Evolutionary conservation across 78 protist species (phyloP), one percentile per base, ranked within the genome.

Genomic region (Emiliania huxleyi): DNA sequence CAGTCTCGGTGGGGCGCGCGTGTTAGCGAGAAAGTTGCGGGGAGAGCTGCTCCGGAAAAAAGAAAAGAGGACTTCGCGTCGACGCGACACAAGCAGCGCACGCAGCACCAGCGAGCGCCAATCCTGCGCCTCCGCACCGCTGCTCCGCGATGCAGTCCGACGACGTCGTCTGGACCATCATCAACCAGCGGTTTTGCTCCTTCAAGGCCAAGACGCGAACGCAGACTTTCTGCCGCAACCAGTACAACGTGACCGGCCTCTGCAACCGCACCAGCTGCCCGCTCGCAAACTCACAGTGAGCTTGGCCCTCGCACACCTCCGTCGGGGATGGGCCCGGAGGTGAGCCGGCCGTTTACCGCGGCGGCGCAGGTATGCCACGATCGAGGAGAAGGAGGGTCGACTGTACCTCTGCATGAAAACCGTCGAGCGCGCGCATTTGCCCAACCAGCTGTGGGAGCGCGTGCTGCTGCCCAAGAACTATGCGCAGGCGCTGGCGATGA

Each of bases 351-450:
- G n/a, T n/a, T n/a, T n/a, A n/a, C n/a, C n/a, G n/a, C n/a, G n/a
- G n/a, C n/a, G n/a, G n/a, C n/a, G n/a, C n/a, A n/a, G n/a, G n/a
- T 91, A 94, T 46, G 95, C 95, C 33, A 94, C 96, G 11, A 56
- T 94, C 69, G 33, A 21, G 33, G 96, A 94, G 91, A 40, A 92
- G 46, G 83, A 91, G 15, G 96, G 98, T 94, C 79, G 91, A n/a
- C 83, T 89, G 40, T 98, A 96, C 92, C 92, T 99, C 56, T 96
- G 94, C 97, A 97, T 98, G 90, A 99, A 99, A 92, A 98, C 99
- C 4, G 95, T 98, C 26, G 99, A 99, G 94, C 95, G 99, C 37
- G 99, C 99, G 0, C 99, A 99, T 91, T 84, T 92, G n/a, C 99
- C 99, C 2, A 89, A 91, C 11, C 93, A 96, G 37, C 45, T 98